Evolutionary conservation across 1,139 yeast species (phyloP).

Genomic region (Lizanozyma gosingica): DNA sequence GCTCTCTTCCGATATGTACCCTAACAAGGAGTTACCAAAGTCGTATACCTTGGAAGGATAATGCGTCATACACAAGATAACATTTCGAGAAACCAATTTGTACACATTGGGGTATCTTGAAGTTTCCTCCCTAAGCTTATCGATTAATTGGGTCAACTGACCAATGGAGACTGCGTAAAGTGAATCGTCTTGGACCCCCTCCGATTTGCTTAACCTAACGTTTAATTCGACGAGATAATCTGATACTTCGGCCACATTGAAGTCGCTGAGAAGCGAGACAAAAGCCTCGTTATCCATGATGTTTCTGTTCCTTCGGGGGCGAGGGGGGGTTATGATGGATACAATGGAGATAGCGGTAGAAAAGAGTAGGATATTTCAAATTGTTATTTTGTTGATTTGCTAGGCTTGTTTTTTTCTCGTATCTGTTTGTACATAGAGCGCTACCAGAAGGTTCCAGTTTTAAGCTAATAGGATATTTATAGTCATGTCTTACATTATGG

Average conservation of each 20-base stretch:
- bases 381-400: no score
- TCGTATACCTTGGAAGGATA: constrained; percentile 33
- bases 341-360: no score
- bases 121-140: constrained; percentile 7
- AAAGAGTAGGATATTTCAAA: no score
- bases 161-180: constrained; percentile 9
- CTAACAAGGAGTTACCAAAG: constrained; percentile 27
- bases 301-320: no score
- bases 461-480: no score
- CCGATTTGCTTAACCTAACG: neutral
- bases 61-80: constrained; percentile 20
- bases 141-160: constrained; percentile 13
- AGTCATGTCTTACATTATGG: no score
- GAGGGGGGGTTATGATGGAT: no score
- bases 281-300: neutral
- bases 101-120: constrained; percentile 7
- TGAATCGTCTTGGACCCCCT: neutral
- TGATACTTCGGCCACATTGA: neutral
- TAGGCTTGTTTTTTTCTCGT: no score
- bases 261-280: neutral
- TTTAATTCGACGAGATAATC: neutral
- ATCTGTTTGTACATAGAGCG: no score
- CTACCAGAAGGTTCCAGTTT: no score
- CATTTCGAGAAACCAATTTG: constrained; percentile 23
- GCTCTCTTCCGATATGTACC: constrained; percentile 11